Base-by-base conservation (phyloP, 2,329 filamentous ascomycete genomes). In the Ophiocordyceps polyrhachis-furcata region DNA sequence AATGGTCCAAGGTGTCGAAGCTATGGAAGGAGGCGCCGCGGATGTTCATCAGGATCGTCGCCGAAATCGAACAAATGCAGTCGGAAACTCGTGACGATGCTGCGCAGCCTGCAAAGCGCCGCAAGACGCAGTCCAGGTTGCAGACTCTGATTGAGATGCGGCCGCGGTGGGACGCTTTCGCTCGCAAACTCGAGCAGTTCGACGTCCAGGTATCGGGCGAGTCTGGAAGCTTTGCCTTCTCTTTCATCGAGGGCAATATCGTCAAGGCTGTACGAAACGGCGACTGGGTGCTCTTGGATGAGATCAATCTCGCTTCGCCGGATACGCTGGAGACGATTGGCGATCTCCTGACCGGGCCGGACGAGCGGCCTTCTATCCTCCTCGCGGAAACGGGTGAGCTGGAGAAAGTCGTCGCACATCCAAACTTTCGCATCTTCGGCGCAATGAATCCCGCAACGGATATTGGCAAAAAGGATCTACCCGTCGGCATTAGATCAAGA, bases 361-460 rank as follows among this genome's bases (percentile, higher is more conserved):
- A 76, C 48, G 76, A 78, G 31, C 69, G 70, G 0, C 89, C 89
- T 1, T 95, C 85, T 0, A 79, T 98, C 41, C 66, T 98, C 5
- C 71, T 99, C 8, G 88, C 88, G 0, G 91, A 99, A 64, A 91
- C 87, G 37, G 91, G 91, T 35, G 87, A 91, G 52, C 85, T 94
- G 40, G 86, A 96, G 60, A 77, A 88, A 50, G 80, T 98, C 32
- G 73, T 80, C 48, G 91, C 88, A 1, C 89, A 98, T 60, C 81
- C 86, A 0, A 79, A 94, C 50, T 98, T 99, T 60, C 79, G 91
- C 37, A 83, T 99, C 14, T 98, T 99, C 57, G 93, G 85, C 44
- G 91, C 93, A 25, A 99, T 99, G 91, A 99, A 99, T 56, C 91
- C 91, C 28, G 91, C 91, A 5, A 98, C 91, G 3, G 91, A 99